phyloP scores from a whole-genome alignment of 1,284 basidiomycete genomes.

The Flammula alnicola region DNA sequence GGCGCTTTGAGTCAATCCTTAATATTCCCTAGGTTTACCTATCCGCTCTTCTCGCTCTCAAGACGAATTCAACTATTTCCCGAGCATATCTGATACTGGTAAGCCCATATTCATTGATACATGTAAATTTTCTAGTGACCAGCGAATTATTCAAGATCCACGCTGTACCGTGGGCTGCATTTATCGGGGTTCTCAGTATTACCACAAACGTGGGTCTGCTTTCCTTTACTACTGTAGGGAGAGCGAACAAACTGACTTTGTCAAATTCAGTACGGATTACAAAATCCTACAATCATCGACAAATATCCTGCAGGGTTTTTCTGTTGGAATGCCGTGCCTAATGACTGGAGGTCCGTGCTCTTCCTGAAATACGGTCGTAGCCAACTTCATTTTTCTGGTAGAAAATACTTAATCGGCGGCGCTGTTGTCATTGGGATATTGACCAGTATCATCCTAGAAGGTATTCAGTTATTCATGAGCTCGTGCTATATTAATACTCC shows the following conservation, averaged over 20 bases:
- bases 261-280: neutral
- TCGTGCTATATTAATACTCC: neutral
- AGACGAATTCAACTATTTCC: neutral
- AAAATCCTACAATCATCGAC: neutral
- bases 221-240: too few species aligned
- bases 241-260: too few species aligned
- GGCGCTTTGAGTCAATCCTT: neutral
- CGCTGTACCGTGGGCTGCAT: neutral
- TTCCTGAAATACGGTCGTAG: too few species aligned
- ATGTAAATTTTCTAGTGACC: neutral
- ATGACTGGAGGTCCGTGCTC: constrained; percentile 1
- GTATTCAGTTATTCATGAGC: neutral
- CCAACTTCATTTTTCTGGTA: neutral
- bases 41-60: neutral
- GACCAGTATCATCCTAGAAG: neutral
- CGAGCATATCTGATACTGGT: neutral
- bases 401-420: constrained; percentile 1
- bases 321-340: constrained; percentile 6
- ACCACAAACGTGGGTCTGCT: neutral
- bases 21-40: neutral
- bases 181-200: neutral
- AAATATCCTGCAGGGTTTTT: constrained; percentile 4
- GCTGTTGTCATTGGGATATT: constrained; percentile 1
- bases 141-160: neutral
- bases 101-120: too few species aligned